These are phyloP conservation scores for Rhexocercosporidium sp. DNA, from an alignment of 2,329 filamentous ascomycete species.

Conservation along the genomic window DNA sequence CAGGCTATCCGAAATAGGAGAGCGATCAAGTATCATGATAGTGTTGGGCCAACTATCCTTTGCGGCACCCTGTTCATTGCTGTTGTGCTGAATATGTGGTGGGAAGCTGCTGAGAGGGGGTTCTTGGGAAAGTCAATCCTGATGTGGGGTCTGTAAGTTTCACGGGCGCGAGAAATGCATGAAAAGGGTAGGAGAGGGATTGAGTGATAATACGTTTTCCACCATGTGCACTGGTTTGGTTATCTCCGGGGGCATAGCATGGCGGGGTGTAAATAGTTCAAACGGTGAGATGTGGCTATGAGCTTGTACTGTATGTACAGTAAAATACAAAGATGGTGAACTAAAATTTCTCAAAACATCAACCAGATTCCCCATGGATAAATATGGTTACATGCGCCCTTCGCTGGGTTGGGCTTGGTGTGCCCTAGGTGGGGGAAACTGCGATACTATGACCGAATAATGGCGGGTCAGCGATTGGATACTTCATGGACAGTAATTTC, in stretches of 20 bases:
- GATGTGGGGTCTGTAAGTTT: background rate
- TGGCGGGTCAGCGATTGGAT: too few relatives aligned
- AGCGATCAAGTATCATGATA: constrained; percentile 91
- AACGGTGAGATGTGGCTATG: too few relatives aligned
- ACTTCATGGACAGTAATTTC: too few relatives aligned
- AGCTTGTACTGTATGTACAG: background rate
- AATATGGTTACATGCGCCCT: too few relatives aligned
- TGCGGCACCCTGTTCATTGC: constrained; percentile 76
- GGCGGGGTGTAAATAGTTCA: too few relatives aligned
- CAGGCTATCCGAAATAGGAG: constrained; percentile 80
- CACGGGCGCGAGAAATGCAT: background rate
- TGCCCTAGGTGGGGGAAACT: too few relatives aligned
- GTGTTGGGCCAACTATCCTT: constrained; percentile 79
- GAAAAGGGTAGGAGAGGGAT: background rate
- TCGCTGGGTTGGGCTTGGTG: too few relatives aligned
- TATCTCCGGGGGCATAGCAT: too few relatives aligned
- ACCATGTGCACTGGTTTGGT: background rate
- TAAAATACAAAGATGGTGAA: too few relatives aligned
- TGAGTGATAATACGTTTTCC: background rate
- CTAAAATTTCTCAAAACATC: too few relatives aligned
- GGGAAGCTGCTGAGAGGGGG: constrained; percentile 61
- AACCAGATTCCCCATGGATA: too few relatives aligned
- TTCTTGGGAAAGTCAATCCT: background rate
- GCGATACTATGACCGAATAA: too few relatives aligned
- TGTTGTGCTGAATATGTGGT: constrained; percentile 79